Conservation (phyloP, 805 yeast genomes). For the Jamesozyma rosinii region DNA sequence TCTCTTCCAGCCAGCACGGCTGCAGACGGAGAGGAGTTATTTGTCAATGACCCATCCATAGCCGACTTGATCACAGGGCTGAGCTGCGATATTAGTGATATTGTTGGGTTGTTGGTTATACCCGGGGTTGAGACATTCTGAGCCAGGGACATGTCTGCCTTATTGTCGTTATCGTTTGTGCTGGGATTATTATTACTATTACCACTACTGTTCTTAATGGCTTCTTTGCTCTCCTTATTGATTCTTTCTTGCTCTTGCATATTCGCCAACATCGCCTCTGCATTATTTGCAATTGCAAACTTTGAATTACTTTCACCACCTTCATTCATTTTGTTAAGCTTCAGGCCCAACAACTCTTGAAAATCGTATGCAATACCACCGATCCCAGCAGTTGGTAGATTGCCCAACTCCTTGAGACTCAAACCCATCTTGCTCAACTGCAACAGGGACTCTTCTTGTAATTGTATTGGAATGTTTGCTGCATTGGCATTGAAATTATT, state of each 20-base stretch:
- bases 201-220: background rate
- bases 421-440: slow-evolving; percentile 13
- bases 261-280: slow-evolving; percentile 26
- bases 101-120: slow-evolving; percentile 1
- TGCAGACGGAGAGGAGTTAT: slow-evolving; percentile 12
- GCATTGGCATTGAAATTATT: background rate
- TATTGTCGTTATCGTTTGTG: background rate
- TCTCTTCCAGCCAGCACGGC: slow-evolving; percentile 11
- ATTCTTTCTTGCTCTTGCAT: slow-evolving; percentile 20
- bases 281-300: slow-evolving; percentile 19
- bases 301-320: slow-evolving; percentile 10
- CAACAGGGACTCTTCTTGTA: slow-evolving; percentile 9
- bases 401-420: slow-evolving; percentile 11
- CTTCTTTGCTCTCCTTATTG: background rate
- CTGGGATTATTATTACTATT: background rate
- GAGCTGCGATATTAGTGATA: slow-evolving; percentile 5
- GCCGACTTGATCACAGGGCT: slow-evolving; percentile 5
- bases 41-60: background rate
- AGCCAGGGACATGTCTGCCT: background rate
- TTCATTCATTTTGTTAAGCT: slow-evolving; percentile 8
- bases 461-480: slow-evolving; percentile 1
- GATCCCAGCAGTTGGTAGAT: slow-evolving; percentile 25
- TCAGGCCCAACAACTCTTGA: slow-evolving; percentile 23
- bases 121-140: slow-evolving; percentile 1
- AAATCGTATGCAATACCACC: slow-evolving; percentile 29